A percentile compares a stretch with the other conserved stretches of the same genome.
Evolutionary conservation across 140 eudicot species (phyloP).

Genomic region (Stevia rebaudiana): DNA sequence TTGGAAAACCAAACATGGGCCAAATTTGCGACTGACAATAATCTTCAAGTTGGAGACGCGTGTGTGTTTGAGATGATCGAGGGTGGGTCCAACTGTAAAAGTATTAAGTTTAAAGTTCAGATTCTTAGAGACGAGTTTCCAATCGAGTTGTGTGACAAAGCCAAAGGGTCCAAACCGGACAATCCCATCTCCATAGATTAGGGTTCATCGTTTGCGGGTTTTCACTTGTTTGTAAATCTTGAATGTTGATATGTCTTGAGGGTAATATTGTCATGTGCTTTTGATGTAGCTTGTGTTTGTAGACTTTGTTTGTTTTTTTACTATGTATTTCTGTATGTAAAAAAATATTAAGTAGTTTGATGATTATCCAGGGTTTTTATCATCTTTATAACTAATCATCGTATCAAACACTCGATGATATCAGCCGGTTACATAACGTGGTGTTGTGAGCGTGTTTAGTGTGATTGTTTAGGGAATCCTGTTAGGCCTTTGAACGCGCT

Average conservation of each 20-base stretch:
- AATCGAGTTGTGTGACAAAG: conserved; percentile 27
- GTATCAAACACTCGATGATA: conserved; percentile 88
- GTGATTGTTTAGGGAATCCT: conserved; percentile 85
- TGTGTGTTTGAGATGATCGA: conserved; percentile 51
- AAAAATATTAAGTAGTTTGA: conserved; percentile 7
- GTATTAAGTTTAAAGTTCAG: conserved; percentile 41
- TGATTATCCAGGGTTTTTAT: conserved; percentile 83
- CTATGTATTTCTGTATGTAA: too few species aligned
- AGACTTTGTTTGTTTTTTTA: conserved; percentile 6
- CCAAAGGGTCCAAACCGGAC: neutral
- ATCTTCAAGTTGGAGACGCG: conserved; percentile 44
- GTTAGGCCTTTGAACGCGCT: conserved; percentile 95
- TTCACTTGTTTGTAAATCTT: neutral
- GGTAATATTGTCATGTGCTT: neutral
- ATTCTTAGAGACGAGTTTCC: conserved; percentile 51
- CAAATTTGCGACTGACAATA: conserved; percentile 37
- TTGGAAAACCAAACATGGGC: conserved; percentile 35
- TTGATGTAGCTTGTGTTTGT: neutral
- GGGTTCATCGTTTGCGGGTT: neutral
- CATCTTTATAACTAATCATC: conserved; percentile 93
- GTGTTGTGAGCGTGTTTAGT: conserved; percentile 80
- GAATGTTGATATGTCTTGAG: conserved; percentile 6
- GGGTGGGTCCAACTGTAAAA: neutral
- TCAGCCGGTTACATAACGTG: conserved; percentile 96
- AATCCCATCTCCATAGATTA: conserved; percentile 28